Evolutionary conservation across 768 basidiomycete species (phyloP).

Genomic region (Boletus subparvulus): DNA sequence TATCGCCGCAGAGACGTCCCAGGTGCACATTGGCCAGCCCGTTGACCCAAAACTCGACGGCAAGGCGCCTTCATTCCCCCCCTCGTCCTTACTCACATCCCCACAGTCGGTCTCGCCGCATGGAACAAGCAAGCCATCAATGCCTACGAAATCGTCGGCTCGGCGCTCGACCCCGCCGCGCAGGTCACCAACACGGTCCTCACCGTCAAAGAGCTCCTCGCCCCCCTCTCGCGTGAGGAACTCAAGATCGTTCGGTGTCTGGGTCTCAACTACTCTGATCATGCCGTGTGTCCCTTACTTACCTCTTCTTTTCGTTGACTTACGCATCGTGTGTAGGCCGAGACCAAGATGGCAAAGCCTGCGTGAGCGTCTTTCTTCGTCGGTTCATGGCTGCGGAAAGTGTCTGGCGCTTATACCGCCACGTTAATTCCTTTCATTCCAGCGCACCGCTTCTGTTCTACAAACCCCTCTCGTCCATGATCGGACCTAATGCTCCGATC

Average conservation of each 20-base stretch:
- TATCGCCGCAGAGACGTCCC: slow-evolving; percentile 69
- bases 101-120: slow-evolving; percentile 58
- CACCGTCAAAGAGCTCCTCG: slow-evolving; percentile 69
- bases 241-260: slow-evolving; percentile 72
- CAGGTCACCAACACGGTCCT: slow-evolving; percentile 61
- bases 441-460: slow-evolving; percentile 78
- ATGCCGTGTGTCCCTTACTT: slow-evolving; percentile 52
- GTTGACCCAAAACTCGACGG: slow-evolving; percentile 66
- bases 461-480: slow-evolving; percentile 69
- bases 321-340: slow-evolving; percentile 44
- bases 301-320: neutral
- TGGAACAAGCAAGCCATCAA: slow-evolving; percentile 54
- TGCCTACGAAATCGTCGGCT: slow-evolving; percentile 71
- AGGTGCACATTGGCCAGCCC: slow-evolving; percentile 77
- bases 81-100: neutral
- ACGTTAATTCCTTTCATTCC: neutral
- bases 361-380: slow-evolving; percentile 42
- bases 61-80: slow-evolving; percentile 22
- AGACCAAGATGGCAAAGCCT: slow-evolving; percentile 63
- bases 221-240: slow-evolving; percentile 65
- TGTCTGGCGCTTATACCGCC: neutral
- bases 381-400: neutral
- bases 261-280: slow-evolving; percentile 82
- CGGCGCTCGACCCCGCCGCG: slow-evolving; percentile 63
- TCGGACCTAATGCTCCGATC: slow-evolving; percentile 68